Conservation (phyloP, 2,329 filamentous ascomycete species). For the Claviceps quebecensis region DNA sequence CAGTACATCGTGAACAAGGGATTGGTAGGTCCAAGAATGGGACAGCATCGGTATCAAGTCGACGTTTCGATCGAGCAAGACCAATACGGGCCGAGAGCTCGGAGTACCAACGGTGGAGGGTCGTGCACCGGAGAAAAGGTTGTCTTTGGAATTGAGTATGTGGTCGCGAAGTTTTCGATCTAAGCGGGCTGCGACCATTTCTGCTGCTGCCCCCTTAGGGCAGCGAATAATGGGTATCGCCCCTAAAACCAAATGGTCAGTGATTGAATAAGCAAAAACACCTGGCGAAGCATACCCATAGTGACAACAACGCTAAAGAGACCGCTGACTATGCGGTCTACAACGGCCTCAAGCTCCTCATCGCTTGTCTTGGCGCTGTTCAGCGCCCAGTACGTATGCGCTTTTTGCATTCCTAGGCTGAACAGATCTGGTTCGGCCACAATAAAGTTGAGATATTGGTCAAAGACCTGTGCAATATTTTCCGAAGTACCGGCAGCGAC, state of each 20-base stretch:
- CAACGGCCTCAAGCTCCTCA: constrained; percentile 70
- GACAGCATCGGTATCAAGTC: constrained; percentile 98
- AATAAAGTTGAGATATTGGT: constrained; percentile 96
- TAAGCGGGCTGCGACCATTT: constrained; percentile 86
- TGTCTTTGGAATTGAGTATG: constrained; percentile 94
- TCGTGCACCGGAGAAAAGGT: constrained; percentile 68
- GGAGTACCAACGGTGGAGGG: constrained; percentile 46
- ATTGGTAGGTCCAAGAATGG: constrained; percentile 74
- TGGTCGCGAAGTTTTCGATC: constrained; percentile 94
- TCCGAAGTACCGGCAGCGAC: constrained; percentile 75
- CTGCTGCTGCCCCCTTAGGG: constrained; percentile 81
- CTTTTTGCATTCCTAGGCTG: constrained; percentile 81
- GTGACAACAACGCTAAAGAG: constrained; percentile 98
- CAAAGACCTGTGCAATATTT: constrained; percentile 80
- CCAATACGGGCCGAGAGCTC: constrained; percentile 70
- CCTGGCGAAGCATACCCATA: constrained; percentile 50
- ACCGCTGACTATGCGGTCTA: constrained; percentile 87
- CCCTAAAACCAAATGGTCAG: constrained; percentile 29
- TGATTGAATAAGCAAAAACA: neutral
- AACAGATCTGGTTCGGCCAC: constrained; percentile 93
- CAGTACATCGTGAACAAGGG: constrained; percentile 55
- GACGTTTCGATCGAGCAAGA: constrained; percentile 89
- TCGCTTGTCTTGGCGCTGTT: constrained; percentile 88
- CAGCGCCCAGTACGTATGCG: constrained; percentile 85
- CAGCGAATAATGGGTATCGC: constrained; percentile 92